phyloP scores from a whole-genome alignment of 2,329 filamentous ascomycete species.

The Phyllosticta citribraziliensis region DNA sequence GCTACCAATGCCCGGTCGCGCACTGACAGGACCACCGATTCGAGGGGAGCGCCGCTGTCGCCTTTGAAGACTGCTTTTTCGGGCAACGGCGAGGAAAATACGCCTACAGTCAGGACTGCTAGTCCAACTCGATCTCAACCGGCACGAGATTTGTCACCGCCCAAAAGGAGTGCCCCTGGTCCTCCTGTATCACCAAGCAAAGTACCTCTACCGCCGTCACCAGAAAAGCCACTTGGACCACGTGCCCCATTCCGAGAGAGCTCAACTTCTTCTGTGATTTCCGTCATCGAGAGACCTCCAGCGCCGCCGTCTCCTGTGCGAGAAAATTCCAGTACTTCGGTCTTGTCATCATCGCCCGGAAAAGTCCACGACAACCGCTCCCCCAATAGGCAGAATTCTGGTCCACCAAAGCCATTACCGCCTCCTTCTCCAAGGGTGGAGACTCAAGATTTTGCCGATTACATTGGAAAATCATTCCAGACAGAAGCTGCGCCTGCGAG shows the following conservation, averaged over 20 bases:
- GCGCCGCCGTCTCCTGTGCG: not conserved
- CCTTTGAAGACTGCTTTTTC: constrained; percentile 24
- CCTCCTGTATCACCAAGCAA: constrained; percentile 33
- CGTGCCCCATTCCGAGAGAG: constrained; percentile 15
- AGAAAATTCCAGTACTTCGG: constrained; percentile 32
- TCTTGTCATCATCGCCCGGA: constrained; percentile 32
- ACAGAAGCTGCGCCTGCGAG: not conserved
- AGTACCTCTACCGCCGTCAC: constrained; percentile 37
- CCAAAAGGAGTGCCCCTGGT: constrained; percentile 23
- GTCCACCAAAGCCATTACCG: constrained; percentile 1
- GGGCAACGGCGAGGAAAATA: constrained; percentile 26
- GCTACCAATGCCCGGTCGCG: constrained; percentile 61
- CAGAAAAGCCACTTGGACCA: constrained; percentile 31
- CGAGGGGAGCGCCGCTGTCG: not conserved
- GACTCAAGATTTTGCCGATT: constrained; percentile 3
- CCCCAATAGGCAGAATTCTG: constrained; percentile 13
- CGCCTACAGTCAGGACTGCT: constrained; percentile 16
- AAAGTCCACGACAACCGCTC: constrained; percentile 28
- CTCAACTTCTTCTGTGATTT: not conserved
- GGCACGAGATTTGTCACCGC: constrained; percentile 30
- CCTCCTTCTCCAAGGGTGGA: not conserved
- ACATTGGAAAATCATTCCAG: constrained; percentile 1
- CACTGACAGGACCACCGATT: constrained; percentile 16
- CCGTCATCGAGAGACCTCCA: not conserved
- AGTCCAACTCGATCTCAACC: constrained; percentile 19